A percentile compares a stretch with the other conserved stretches of the same genome.
phyloP scores from a whole-genome alignment of 345 rosid species.

The Angophora floribunda region DNA sequence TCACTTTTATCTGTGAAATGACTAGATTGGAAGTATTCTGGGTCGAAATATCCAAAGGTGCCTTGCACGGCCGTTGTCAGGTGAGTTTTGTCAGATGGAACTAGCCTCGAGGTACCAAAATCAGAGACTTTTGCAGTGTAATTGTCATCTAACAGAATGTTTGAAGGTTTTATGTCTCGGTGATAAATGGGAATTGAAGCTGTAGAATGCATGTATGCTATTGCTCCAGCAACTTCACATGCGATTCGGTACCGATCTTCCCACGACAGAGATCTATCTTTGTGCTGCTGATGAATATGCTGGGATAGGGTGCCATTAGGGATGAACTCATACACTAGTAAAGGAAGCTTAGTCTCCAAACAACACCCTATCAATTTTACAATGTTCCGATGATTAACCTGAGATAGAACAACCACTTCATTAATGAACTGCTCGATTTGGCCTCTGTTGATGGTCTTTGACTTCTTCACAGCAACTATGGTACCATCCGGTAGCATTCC shows the following conservation, averaged over 20 bases:
- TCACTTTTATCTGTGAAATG: slow-evolving; percentile 26
- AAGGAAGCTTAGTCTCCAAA: slow-evolving; percentile 36
- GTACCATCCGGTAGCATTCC: slow-evolving; percentile 20
- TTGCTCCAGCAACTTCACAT: slow-evolving; percentile 17
- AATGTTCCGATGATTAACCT: slow-evolving; percentile 35
- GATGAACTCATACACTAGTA: slow-evolving; percentile 32
- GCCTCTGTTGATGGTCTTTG: slow-evolving; percentile 17
- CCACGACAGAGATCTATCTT: slow-evolving; percentile 14
- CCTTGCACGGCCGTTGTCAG: slow-evolving; percentile 37
- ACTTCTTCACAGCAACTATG: slow-evolving; percentile 34
- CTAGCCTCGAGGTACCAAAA: slow-evolving; percentile 39
- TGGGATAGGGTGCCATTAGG: slow-evolving; percentile 29
- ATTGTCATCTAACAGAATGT: slow-evolving; percentile 30
- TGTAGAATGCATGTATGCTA: slow-evolving; percentile 26
- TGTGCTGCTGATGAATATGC: slow-evolving; percentile 16
- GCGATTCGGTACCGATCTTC: slow-evolving; percentile 20
- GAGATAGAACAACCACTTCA: slow-evolving; percentile 30
- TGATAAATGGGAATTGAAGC: slow-evolving; percentile 24
- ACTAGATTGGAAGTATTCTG: slow-evolving; percentile 23
- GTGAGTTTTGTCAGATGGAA: slow-evolving; percentile 28
- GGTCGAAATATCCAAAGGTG: slow-evolving; percentile 37
- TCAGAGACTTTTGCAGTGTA: slow-evolving; percentile 34
- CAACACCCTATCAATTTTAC: slow-evolving; percentile 44
- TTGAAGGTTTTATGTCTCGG: slow-evolving; percentile 28
- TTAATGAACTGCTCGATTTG: slow-evolving; percentile 40